Evolutionary conservation across 345 rosid genomes (phyloP).

Genomic region (Orychophragmus violaceus): DNA sequence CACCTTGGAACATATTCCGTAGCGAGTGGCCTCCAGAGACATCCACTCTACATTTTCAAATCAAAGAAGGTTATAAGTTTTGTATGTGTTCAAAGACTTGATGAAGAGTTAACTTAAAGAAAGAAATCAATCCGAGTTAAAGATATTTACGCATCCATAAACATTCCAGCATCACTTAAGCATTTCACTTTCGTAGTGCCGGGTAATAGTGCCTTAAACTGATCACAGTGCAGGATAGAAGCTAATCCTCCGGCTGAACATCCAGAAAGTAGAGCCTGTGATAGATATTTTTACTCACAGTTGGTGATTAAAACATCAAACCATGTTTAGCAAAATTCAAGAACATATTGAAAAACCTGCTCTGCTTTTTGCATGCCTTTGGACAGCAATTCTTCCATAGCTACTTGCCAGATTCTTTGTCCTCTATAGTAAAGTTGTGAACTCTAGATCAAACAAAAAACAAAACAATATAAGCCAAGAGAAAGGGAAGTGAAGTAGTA

Average conservation of each 20-base stretch:
- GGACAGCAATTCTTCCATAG: constrained; percentile 56
- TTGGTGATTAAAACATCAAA: neutral
- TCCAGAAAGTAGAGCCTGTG: constrained; percentile 90
- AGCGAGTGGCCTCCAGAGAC: constrained; percentile 75
- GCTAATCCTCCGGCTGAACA: constrained; percentile 95
- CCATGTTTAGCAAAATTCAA: neutral
- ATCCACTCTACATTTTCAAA: constrained; percentile 48
- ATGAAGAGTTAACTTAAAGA: neutral
- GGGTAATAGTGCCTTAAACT: constrained; percentile 53
- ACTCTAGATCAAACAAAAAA: constrained; percentile 10
- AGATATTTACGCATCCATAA: constrained; percentile 64
- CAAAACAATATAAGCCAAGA: neutral
- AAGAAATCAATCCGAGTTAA: neutral
- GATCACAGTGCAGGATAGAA: constrained; percentile 78
- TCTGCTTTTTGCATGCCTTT: constrained; percentile 74
- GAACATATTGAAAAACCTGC: constrained; percentile 50
- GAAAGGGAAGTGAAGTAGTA: neutral
- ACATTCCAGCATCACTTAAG: constrained; percentile 90
- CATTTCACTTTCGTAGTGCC: constrained; percentile 65
- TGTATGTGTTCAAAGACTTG: neutral
- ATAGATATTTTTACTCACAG: neutral
- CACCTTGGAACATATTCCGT: constrained; percentile 57
- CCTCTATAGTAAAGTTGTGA: constrained; percentile 68
- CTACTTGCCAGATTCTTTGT: constrained; percentile 72
- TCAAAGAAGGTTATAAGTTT: neutral